Evolutionary conservation across 2,329 filamentous ascomycete species (phyloP), one percentile per base, ranked within the genome.

Genomic region (Emmonsiellopsis sp.): DNA sequence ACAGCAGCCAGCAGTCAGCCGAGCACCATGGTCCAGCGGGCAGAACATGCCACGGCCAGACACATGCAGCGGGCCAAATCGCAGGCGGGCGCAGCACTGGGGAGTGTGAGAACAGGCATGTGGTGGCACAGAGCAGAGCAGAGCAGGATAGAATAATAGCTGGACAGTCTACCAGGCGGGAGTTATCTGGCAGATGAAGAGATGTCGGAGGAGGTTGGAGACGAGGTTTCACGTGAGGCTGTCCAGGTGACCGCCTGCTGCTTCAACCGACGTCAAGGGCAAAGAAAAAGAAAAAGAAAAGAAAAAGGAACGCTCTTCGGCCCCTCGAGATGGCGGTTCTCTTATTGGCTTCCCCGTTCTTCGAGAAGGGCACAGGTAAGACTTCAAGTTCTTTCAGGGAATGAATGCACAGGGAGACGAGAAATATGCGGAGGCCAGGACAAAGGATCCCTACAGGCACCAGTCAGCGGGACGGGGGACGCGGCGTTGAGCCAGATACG

Each of bases 211-310:
- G 9, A 31, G 44, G 39, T 17, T n/a, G 14, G 9, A 31, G 17
- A 40, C 13, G 10, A 37, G 42, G 51, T 44, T 34, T 43, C 52
- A 54, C 55, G 52, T 54, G 55, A 51, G 49, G 47, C 13, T 56
- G 55, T 56, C 55, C 55, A 45, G 55, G 49, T 56, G 55, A 56
- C 55, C 55, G 11, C 52, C 37, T 36, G 32, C 21, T 27, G 21
- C 21, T 27, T 27, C 21, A 5, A 5, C 21, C 21, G 21, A 43
- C 40, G 9, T 2, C 8, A 21, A 47, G 44, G 17, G n/a, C 27
- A 42, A 33, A 49, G 3, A n/a, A 42, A 37, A 4, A 49, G 34
- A 32, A 27, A 48, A 9, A 36, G 45, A 36, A 21, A 21, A 13
- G 48, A 42, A 32, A 17, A 14, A 14, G 31, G 17, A 42, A n/a